Conservation (phyloP, 139 green algal genomes). For the Asterochloris erici region DNA sequence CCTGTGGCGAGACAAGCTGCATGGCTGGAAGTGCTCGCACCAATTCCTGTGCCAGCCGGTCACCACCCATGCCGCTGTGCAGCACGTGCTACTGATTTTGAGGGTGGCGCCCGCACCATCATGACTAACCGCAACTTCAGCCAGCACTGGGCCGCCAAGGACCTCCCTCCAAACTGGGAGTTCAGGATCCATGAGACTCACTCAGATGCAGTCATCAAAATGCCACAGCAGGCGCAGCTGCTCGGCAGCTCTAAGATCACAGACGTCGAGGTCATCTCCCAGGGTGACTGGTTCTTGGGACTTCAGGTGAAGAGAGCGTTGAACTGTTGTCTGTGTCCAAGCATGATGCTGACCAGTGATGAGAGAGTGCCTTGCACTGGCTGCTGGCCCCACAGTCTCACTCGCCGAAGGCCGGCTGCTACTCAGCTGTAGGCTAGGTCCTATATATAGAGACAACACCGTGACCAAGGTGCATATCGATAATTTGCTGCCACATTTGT, state of each 20-base stretch:
- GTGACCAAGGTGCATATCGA: too few relatives aligned
- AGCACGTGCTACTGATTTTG: neutral
- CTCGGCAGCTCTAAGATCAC: slow-evolving; percentile 5
- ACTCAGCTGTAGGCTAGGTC: too few relatives aligned
- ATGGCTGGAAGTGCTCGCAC: neutral
- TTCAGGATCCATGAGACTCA: slow-evolving; percentile 16
- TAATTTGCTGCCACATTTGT: too few relatives aligned
- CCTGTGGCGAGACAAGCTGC: too few relatives aligned
- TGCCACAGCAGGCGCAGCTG: slow-evolving; percentile 7
- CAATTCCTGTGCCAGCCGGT: neutral
- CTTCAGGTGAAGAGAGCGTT: neutral
- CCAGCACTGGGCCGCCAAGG: neutral
- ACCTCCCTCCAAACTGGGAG: neutral
- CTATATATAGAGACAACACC: too few relatives aligned
- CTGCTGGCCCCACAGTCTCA: too few relatives aligned
- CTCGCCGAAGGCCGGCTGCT: too few relatives aligned
- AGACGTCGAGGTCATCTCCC: neutral
- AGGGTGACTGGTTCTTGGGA: neutral
- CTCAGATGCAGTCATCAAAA: neutral
- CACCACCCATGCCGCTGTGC: neutral
- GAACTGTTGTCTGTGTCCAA: too few relatives aligned
- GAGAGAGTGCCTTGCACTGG: too few relatives aligned
- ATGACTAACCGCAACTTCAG: neutral
- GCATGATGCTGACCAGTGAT: too few relatives aligned
- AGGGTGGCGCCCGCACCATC: neutral